A percentile compares a stretch with the other conserved stretches of the same genome.
phyloP scores from a whole-genome alignment of 1,284 basidiomycete species.

The Malassezia japonica region DNA sequence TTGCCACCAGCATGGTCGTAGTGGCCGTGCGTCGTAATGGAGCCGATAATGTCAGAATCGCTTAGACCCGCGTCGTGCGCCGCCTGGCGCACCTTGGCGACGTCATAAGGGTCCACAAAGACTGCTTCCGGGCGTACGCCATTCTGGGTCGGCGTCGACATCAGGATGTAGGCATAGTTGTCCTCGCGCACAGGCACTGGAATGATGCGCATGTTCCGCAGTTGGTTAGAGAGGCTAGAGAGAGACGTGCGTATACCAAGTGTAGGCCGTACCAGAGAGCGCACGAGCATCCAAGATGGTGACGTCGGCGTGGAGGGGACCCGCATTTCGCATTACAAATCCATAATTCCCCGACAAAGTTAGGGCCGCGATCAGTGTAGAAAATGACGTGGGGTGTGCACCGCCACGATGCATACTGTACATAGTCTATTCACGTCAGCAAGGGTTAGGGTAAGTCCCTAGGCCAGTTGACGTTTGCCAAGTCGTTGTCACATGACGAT shows the following conservation, averaged over 20 bases:
- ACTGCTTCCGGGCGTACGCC: slow-evolving; percentile 22
- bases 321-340: too few species aligned
- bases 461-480: too few species aligned
- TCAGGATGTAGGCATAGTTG: slow-evolving; percentile 47
- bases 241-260: background rate
- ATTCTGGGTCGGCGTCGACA: slow-evolving; percentile 20
- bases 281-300: background rate
- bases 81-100: slow-evolving; percentile 61
- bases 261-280: background rate
- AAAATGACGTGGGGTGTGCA: too few species aligned
- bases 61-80: slow-evolving; percentile 55
- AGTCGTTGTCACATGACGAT: too few species aligned
- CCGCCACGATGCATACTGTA: too few species aligned
- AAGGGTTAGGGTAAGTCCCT: too few species aligned
- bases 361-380: too few species aligned
- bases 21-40: slow-evolving; percentile 46
- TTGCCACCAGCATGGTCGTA: slow-evolving; percentile 81
- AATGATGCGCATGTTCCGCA: slow-evolving; percentile 38
- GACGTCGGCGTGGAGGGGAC: too few species aligned
- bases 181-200: slow-evolving; percentile 47
- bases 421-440: too few species aligned
- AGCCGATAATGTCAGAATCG: slow-evolving; percentile 49
- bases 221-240: background rate
- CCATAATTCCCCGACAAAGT: too few species aligned
- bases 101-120: slow-evolving; percentile 65